Conservation (phyloP, 1,284 basidiomycete species). For the Ustilago sp. region DNA sequence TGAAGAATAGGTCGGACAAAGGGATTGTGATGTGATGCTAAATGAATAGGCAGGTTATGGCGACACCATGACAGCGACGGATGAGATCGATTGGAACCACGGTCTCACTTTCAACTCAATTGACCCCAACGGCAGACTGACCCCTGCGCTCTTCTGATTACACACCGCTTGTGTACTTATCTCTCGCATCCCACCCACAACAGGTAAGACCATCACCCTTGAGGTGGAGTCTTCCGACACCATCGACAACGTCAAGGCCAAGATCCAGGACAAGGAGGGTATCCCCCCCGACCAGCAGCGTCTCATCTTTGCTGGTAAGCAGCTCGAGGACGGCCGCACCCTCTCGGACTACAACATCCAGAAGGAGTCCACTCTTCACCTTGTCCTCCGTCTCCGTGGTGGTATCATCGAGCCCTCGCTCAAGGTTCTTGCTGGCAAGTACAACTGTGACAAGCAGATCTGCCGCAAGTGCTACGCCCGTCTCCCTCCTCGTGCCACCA, state of each 20-base stretch:
- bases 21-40: neutral
- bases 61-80: conserved; percentile 11
- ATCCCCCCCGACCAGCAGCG: conserved; percentile 97
- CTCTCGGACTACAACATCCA: conserved; percentile 80
- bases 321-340: conserved; percentile 76
- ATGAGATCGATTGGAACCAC: conserved; percentile 8
- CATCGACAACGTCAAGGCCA: conserved; percentile 70
- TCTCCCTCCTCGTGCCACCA: conserved; percentile 97
- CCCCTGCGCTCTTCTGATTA: neutral
- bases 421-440: conserved; percentile 89
- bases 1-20: too few species aligned
- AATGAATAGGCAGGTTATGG: neutral
- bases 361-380: conserved; percentile 73
- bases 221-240: conserved; percentile 71
- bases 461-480: conserved; percentile 99
- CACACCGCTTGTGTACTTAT: neutral
- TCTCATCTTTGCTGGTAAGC: conserved; percentile 97
- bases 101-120: neutral
- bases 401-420: conserved; percentile 69
- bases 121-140: neutral
- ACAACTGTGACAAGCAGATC: conserved; percentile 73
- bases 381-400: conserved; percentile 67
- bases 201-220: conserved; percentile 70
- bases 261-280: conserved; percentile 75
- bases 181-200: conserved; percentile 13